phyloP scores from a whole-genome alignment of 441 rosid genomes.

The Flueggea neowawraea region DNA sequence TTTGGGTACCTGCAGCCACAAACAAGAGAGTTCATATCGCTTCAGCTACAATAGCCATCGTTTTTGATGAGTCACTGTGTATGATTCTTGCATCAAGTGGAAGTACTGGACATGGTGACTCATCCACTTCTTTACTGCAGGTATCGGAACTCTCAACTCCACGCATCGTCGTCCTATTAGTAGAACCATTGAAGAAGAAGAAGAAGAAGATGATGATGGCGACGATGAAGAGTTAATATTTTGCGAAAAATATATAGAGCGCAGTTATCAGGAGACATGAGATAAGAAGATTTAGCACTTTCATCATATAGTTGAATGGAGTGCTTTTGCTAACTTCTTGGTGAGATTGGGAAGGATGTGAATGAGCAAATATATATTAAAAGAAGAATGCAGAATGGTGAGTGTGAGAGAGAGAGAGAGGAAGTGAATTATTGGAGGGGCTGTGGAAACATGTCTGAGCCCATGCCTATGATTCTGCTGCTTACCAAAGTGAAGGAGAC shows the following conservation, averaged over 20 bases:
- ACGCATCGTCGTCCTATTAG: too few species aligned
- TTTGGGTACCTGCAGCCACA: too few species aligned
- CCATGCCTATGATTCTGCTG: constrained; percentile 31
- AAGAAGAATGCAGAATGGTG: not conserved
- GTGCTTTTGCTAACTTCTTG: not conserved
- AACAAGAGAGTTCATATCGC: too few species aligned
- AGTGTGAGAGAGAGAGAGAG: constrained; percentile 2
- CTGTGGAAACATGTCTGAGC: constrained; percentile 23
- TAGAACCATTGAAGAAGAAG: too few species aligned
- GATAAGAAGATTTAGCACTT: constrained; percentile 18
- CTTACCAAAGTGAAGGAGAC: constrained; percentile 1
- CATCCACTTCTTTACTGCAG: too few species aligned
- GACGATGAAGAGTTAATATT: constrained; percentile 14
- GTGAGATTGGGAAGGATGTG: constrained; percentile 3
- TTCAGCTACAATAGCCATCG: too few species aligned
- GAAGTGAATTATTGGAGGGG: constrained; percentile 28
- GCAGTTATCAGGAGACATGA: constrained; percentile 25
- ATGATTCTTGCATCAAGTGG: too few species aligned
- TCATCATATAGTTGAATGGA: constrained; percentile 27
- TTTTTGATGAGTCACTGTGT: too few species aligned
- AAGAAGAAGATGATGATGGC: too few species aligned
- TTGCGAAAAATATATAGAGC: constrained; percentile 16
- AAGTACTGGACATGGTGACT: too few species aligned
- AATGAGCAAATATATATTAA: constrained; percentile 7
- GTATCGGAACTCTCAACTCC: too few species aligned